Conservation (phyloP, 768 basidiomycete species). For the Leucosporidium scottii region DNA sequence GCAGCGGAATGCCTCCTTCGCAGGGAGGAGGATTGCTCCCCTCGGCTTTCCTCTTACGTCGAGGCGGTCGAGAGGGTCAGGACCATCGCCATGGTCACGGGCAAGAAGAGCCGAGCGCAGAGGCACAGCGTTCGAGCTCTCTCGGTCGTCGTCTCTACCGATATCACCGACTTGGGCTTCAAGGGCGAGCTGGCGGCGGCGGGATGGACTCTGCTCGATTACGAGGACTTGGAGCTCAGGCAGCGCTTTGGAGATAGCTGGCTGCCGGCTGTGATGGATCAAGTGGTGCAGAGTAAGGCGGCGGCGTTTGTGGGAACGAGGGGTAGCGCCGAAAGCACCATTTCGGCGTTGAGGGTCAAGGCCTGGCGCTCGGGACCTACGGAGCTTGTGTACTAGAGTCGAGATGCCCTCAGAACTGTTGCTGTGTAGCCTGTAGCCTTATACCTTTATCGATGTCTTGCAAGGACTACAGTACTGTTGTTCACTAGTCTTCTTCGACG, state of each 20-base stretch:
- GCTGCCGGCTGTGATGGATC: conserved; percentile 15
- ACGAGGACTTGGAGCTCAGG: conserved; percentile 24
- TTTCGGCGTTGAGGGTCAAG: conserved; percentile 20
- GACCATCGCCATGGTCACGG: conserved; percentile 10
- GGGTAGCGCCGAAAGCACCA: conserved; percentile 23
- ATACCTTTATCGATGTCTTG: not conserved
- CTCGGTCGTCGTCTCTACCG: conserved; percentile 29
- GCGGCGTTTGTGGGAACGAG: conserved; percentile 26
- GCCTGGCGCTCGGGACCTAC: conserved; percentile 26
- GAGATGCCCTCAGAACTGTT: not conserved
- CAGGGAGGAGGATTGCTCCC: conserved; percentile 10
- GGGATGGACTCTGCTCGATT: conserved; percentile 30
- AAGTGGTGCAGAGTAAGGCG: conserved; percentile 19
- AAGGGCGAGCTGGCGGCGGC: conserved; percentile 27
- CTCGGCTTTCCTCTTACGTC: not conserved
- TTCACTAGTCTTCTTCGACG: no score
- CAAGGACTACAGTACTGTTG: not conserved
- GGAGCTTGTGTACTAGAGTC: conserved; percentile 9
- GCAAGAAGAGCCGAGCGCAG: conserved; percentile 27
- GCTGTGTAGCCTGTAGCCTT: not conserved
- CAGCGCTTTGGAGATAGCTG: conserved; percentile 21
- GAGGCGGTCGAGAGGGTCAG: not conserved
- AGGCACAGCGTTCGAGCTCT: conserved; percentile 22
- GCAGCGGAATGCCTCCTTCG: conserved; percentile 19
- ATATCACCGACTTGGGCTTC: conserved; percentile 29